Evolutionary conservation across 108 stramenopile genomes (phyloP).

Genomic region (Skeletonema menzelii): DNA sequence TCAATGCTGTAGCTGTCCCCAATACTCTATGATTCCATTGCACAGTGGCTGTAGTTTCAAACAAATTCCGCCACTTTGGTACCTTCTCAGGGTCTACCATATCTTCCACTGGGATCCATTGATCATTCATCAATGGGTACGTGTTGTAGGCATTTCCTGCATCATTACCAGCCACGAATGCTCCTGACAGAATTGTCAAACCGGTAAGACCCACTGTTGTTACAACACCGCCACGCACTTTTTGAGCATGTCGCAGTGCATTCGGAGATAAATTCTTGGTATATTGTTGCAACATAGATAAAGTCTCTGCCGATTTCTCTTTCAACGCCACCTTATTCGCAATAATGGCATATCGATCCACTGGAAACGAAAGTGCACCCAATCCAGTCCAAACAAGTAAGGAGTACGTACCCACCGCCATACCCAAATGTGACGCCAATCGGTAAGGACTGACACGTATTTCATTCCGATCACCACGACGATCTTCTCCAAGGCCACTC

Average conservation of each 20-base stretch:
- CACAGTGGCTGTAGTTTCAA: constrained; percentile 97
- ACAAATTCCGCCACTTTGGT: constrained; percentile 85
- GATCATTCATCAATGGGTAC: constrained; percentile 92
- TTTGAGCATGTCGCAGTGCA: constrained; percentile 61
- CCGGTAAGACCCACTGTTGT: constrained; percentile 70
- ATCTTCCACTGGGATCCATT: constrained; percentile 87
- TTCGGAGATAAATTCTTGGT: constrained; percentile 43
- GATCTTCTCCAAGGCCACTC: constrained; percentile 94
- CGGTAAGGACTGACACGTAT: constrained; percentile 97
- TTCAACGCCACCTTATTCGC: background rate
- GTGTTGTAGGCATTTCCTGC: constrained; percentile 96
- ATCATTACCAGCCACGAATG: constrained; percentile 98
- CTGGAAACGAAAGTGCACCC: constrained; percentile 69
- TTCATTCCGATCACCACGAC: constrained; percentile 78
- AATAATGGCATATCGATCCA: constrained; percentile 41
- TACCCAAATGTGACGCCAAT: constrained; percentile 93
- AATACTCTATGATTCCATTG: constrained; percentile 97
- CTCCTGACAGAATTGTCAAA: constrained; percentile 91
- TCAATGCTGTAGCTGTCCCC: constrained; percentile 80
- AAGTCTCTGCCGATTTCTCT: constrained; percentile 12
- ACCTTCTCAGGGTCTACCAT: constrained; percentile 49
- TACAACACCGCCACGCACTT: constrained; percentile 56
- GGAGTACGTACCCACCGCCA: constrained; percentile 95
- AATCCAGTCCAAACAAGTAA: constrained; percentile 94
- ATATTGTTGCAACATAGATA: constrained; percentile 32